phyloP scores from a whole-genome alignment of 73 alveolate genomes.

The Paramecium octaurelia region DNA sequence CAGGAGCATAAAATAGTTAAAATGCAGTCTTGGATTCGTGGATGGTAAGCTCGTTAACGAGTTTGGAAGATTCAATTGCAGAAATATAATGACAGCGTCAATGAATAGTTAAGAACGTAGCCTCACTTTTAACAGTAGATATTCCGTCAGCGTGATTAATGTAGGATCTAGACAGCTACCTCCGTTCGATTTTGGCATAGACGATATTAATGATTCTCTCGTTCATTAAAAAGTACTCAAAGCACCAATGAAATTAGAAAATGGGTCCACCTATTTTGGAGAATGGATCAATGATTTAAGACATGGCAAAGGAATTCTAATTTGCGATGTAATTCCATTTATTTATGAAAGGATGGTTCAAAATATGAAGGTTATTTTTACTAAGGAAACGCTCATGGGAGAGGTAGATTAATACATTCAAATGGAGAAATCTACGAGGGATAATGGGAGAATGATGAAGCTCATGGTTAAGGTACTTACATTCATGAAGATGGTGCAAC shows the following conservation, averaged over 20 bases:
- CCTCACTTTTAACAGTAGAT: neutral
- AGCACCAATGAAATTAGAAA: slow-evolving; percentile 66
- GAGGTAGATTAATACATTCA: slow-evolving; percentile 69
- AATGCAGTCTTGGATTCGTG: slow-evolving; percentile 42
- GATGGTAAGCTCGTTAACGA: slow-evolving; percentile 45
- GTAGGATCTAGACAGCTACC: neutral
- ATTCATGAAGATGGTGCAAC: slow-evolving; percentile 72
- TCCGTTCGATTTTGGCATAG: slow-evolving; percentile 51
- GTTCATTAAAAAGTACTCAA: slow-evolving; percentile 49
- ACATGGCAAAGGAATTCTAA: slow-evolving; percentile 64
- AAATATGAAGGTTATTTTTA: slow-evolving; percentile 69
- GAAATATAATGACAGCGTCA: slow-evolving; percentile 56
- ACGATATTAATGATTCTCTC: slow-evolving; percentile 54
- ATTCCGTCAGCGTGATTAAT: slow-evolving; percentile 43
- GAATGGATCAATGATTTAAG: slow-evolving; percentile 65
- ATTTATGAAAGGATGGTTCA: slow-evolving; percentile 46
- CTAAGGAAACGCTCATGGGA: slow-evolving; percentile 65
- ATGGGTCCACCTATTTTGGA: slow-evolving; percentile 68
- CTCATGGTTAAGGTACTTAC: slow-evolving; percentile 65
- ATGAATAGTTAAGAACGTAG: slow-evolving; percentile 53
- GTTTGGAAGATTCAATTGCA: slow-evolving; percentile 18
- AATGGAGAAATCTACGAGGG: slow-evolving; percentile 72
- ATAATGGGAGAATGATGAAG: slow-evolving; percentile 63
- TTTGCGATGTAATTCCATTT: slow-evolving; percentile 43
- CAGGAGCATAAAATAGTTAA: slow-evolving; percentile 36